Evolutionary conservation across 345 rosid genomes (phyloP), one percentile per base, ranked within the genome.

Genomic region (Diplotaxis tenuifolia): DNA sequence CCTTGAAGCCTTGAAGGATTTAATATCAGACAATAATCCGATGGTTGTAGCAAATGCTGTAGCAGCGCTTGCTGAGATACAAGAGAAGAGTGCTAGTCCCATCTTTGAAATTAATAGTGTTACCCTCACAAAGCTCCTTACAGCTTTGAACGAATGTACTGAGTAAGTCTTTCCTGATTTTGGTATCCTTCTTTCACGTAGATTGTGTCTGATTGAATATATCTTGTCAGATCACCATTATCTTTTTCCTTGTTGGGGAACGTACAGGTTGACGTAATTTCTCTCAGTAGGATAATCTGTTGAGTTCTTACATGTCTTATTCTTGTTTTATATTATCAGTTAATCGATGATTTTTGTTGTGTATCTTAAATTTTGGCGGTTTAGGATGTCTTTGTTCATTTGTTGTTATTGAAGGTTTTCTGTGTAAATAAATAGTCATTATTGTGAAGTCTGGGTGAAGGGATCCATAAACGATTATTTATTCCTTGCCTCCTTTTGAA

Each of bases 11-110:
- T 89, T 94, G 65, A 94, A 86, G 83, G 98, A 94, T 82, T 87
- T 94, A 78, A 91, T 94, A 75, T 94, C 98, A 67, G 98, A 94
- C 82, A 94, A 94, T 79, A 94, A 94, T 73, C 98, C 98, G 16
- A 94, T 94, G 98, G 98, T 91, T 74, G 98, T 91, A 10, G 97
- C 97, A 54, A 94, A 94, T 91, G 97, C 97, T 63, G 95, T 94
- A 49, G 97, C 98, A 60, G 96, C 98, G 75, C 94, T 94, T 75
- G 93, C 96, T 19, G 98, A 94, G 85, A 94, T 94, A 75, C 96
- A 91, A 82, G 97, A 94, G 79, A 87, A 79, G 52, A 94, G 97
- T 75, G 77, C 75, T 68, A 75, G 86, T 67, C 91, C 97, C 7
- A 45, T 94, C 73, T 91, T 94, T 83, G 98, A 94, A 86, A 87